These are phyloP conservation scores for Dictyophora rubrovolvata DNA, from an alignment of 768 basidiomycete genomes.

Conservation along the genomic window DNA sequence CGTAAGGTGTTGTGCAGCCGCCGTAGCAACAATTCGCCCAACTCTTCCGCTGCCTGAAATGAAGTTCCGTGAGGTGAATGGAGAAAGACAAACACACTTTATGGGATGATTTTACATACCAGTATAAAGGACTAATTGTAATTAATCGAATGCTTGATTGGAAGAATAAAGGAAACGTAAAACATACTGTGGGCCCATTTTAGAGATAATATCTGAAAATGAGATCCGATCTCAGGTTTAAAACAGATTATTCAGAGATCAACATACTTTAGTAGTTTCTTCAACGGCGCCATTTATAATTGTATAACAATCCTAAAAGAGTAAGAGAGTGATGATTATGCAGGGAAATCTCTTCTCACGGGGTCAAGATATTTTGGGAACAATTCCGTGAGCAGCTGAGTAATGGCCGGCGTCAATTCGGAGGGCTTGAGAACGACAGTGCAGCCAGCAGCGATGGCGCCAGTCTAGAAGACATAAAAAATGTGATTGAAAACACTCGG, in stretches of 20 bases:
- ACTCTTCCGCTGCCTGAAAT: conserved; percentile 37
- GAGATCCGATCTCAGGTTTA: neutral
- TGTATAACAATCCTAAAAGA: conserved; percentile 4
- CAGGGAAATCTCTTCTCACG: conserved; percentile 15
- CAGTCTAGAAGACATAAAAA: conserved; percentile 18
- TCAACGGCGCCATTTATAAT: conserved; percentile 18
- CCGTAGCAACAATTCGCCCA: conserved; percentile 55
- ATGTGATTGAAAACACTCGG: neutral
- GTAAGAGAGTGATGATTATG: neutral
- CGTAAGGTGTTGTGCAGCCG: conserved; percentile 69
- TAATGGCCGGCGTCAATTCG: conserved; percentile 49
- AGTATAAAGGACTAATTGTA: conserved; percentile 48
- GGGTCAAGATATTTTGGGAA: conserved; percentile 68
- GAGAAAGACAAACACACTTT: neutral
- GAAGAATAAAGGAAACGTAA: neutral
- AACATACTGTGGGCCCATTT: conserved; percentile 51
- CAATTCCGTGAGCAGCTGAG: conserved; percentile 53
- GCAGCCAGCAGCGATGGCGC: conserved; percentile 75
- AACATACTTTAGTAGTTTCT: conserved; percentile 12
- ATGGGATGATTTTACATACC: conserved; percentile 19
- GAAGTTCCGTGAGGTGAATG: no score
- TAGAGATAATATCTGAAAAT: conserved; percentile 49
- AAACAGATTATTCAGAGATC: neutral
- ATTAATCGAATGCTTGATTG: conserved; percentile 11
- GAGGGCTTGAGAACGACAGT: conserved; percentile 67